Evolutionary conservation across 2,329 filamentous ascomycete genomes (phyloP).

Genomic region (Diaporthe sp.): DNA sequence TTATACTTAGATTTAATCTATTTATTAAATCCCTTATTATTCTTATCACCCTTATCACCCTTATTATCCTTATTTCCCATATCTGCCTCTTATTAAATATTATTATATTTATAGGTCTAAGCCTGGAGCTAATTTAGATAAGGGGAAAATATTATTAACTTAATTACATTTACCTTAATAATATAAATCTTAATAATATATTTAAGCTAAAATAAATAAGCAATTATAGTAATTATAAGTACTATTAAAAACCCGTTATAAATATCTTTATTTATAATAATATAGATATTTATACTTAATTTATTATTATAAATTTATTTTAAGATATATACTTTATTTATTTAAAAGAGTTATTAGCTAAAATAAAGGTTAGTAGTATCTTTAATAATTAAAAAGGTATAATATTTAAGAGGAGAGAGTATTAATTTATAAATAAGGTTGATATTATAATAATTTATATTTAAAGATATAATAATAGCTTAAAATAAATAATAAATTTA

Average conservation of each 20-base stretch:
- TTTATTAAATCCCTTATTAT: too few relatives aligned
- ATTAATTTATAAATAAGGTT: too few relatives aligned
- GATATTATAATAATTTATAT: not conserved
- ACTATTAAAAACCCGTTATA: not conserved
- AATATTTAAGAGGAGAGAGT: rapidly evolving
- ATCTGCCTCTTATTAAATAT: not conserved
- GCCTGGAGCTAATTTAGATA: too few relatives aligned
- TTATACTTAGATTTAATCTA: too few relatives aligned
- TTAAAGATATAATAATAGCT: not conserved
- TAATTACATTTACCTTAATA: too few relatives aligned
- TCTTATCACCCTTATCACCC: too few relatives aligned
- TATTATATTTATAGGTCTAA: not conserved
- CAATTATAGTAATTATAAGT: not conserved
- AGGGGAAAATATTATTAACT: too few relatives aligned
- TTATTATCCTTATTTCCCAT: not conserved
- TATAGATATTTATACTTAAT: not conserved
- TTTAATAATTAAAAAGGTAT: not conserved
- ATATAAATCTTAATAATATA: too few relatives aligned
- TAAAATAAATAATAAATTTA: too few relatives aligned
- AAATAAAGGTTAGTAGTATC: too few relatives aligned
- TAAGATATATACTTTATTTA: not conserved
- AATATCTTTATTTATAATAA: not conserved
- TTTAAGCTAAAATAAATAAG: not conserved
- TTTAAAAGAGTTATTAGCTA: not conserved
- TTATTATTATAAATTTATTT: not conserved